Evolutionary conservation across 2,329 filamentous ascomycete species (phyloP).

Genomic region (Alternaria sp.): DNA sequence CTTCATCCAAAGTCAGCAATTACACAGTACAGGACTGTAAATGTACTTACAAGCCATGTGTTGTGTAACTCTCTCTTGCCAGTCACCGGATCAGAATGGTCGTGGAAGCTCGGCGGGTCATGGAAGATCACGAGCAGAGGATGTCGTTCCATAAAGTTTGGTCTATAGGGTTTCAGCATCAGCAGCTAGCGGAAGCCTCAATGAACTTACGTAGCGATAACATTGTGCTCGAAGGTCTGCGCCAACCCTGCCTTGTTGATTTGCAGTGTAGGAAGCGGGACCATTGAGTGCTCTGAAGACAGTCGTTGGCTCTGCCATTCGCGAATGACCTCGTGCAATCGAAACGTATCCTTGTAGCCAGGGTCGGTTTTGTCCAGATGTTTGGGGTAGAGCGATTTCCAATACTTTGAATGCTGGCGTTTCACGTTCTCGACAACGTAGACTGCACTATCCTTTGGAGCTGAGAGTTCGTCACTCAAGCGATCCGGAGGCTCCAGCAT

Average conservation of each 20-base stretch:
- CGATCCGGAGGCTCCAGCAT: constrained; percentile 92
- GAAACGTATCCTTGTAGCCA: constrained; percentile 52
- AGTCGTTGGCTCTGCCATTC: constrained; percentile 77
- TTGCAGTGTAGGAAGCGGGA: constrained; percentile 75
- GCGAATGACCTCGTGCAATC: constrained; percentile 83
- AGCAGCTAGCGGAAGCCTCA: background rate
- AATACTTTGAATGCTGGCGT: constrained; percentile 72
- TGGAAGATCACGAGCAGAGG: constrained; percentile 88
- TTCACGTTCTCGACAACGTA: constrained; percentile 66
- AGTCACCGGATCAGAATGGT: constrained; percentile 60
- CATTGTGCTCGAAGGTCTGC: constrained; percentile 84
- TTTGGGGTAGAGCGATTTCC: constrained; percentile 86
- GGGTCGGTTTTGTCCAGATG: constrained; percentile 48
- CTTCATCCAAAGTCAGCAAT: constrained; percentile 63
- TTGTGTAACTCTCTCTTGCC: constrained; percentile 83
- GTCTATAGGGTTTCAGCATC: constrained; percentile 52
- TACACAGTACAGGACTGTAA: constrained; percentile 41
- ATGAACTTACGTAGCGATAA: constrained; percentile 73
- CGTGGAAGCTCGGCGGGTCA: constrained; percentile 70
- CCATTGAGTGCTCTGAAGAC: constrained; percentile 78
- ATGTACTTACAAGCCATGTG: constrained; percentile 79
- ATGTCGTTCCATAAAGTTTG: constrained; percentile 70
- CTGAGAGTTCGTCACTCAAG: constrained; percentile 55
- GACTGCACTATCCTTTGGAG: constrained; percentile 61
- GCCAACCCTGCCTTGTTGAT: constrained; percentile 78